Evolutionary conservation across 2,329 filamentous ascomycete species (phyloP), one percentile per base, ranked within the genome.

Genomic region (Aspergillus carbonarius): DNA sequence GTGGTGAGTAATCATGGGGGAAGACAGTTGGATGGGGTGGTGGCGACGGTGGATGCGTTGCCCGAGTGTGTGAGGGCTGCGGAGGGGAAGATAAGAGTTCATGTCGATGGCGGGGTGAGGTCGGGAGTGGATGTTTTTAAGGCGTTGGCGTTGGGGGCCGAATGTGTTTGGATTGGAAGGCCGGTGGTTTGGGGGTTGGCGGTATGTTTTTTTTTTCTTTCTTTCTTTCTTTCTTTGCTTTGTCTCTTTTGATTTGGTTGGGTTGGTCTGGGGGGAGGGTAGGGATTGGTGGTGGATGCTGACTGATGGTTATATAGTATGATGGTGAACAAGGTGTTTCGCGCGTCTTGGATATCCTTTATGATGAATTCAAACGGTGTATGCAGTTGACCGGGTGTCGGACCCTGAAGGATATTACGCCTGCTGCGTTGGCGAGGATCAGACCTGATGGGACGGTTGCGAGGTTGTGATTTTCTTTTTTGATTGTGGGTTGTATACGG

Each of bases 1-100:
- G 60, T 77, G 13, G 70, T 77, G 8, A 73, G 70, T 30, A 77
- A 77, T 25, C 75, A 76, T 63, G 74, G 74, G 5, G 74, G 74
- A 2, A 55, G 74, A 6, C 74, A 77, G 62, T 63, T 76, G 9
- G 70, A 77, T 58, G 74, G 71, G 23, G 69, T 70, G 0, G 66
- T 73, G 0, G 72, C 74, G 0, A 76, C 75, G 0, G 66, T 77
- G 12, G 74, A 77, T 57, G 74, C 69, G 1, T 63, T 78, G 23
- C 62, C 64, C 8, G 68, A 63, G 4, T 69, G 66, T 62, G 68
- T 58, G 23, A 61, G 64, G 34, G 67, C 68, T 44, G 72, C 65
- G 0, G 64, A 64, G 23, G 74, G 73, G 3, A 66, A 67, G 48
- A 75, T 76, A 17, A 67, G 55, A 20, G 66, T 70, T 25, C 70